These are phyloP conservation scores for Ceratobasidium theobromae DNA, from an alignment of 1,284 basidiomycete genomes.

Conservation along the genomic window DNA sequence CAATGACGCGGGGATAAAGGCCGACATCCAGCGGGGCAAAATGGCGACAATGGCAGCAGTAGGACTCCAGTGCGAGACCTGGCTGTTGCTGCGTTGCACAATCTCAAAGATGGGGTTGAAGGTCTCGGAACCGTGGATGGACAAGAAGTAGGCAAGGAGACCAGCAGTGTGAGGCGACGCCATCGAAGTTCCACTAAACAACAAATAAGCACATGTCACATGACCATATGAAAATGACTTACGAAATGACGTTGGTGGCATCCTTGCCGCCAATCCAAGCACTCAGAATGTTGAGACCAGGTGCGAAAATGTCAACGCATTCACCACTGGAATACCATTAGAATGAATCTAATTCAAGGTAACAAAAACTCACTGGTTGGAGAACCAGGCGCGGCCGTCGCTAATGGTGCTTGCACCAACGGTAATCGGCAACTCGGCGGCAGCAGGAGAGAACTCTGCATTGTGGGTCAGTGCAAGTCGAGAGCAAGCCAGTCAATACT, in stretches of 20 bases:
- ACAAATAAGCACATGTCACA: not conserved
- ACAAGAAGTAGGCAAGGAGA: slow-evolving; percentile 81
- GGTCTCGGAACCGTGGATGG: slow-evolving; percentile 65
- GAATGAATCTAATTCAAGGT: not conserved
- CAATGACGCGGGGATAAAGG: slow-evolving; percentile 39
- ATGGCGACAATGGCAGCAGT: slow-evolving; percentile 46
- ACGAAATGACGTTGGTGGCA: slow-evolving; percentile 45
- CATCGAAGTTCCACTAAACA: slow-evolving; percentile 54
- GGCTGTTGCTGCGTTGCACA: slow-evolving; percentile 23
- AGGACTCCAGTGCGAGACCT: slow-evolving; percentile 39
- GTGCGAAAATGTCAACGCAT: slow-evolving; percentile 58
- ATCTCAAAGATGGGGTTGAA: slow-evolving; percentile 54
- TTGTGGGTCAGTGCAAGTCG: not conserved
- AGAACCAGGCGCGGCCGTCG: slow-evolving; percentile 61
- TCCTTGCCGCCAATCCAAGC: slow-evolving; percentile 45
- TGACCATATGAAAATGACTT: not conserved
- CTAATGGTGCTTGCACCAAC: slow-evolving; percentile 44
- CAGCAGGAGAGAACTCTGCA: slow-evolving; percentile 42
- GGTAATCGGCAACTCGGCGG: slow-evolving; percentile 53
- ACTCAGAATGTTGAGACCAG: slow-evolving; percentile 49
- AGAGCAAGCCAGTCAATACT: slow-evolving; percentile 2
- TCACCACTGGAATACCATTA: slow-evolving; percentile 40
- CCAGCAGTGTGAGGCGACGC: slow-evolving; percentile 66
- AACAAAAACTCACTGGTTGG: slow-evolving; percentile 41
- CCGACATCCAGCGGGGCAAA: slow-evolving; percentile 36